phyloP scores from a whole-genome alignment of 306 rosid species.

The Castanopsis chinensis region DNA sequence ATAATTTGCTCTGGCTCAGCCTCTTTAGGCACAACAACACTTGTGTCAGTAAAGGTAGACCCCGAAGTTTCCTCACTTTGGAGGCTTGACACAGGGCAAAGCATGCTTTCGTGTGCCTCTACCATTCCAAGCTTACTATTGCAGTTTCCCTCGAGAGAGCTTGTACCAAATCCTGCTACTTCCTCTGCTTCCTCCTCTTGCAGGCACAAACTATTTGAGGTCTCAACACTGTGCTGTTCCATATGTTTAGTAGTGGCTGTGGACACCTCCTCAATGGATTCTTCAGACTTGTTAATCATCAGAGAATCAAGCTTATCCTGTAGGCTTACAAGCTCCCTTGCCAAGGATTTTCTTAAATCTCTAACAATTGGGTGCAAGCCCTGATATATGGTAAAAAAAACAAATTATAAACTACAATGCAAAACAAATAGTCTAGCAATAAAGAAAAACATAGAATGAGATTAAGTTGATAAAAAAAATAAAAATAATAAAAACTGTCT shows the following conservation, averaged over 20 bases:
- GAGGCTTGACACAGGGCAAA: not conserved
- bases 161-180: not conserved
- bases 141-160: conserved; percentile 4
- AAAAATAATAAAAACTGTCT: no score
- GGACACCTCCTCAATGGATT: conserved; percentile 4
- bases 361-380: conserved; percentile 64
- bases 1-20: not conserved
- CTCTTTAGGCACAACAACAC: not conserved
- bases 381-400: conserved; percentile 26
- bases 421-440: not conserved
- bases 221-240: conserved; percentile 6
- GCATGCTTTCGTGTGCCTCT: not conserved
- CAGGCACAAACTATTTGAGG: not conserved
- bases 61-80: not conserved
- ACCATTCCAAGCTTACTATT: not conserved
- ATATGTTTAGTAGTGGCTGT: not conserved
- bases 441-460: not conserved
- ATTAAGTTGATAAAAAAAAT: not conserved
- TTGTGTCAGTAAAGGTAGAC: not conserved
- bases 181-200: conserved; percentile 21
- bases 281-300: conserved; percentile 16
- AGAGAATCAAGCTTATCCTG: conserved; percentile 72
- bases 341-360: conserved; percentile 77
- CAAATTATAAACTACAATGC: not conserved
- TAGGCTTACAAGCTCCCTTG: conserved; percentile 65